Percentiles rank a stretch among this genome's conserved stretches.
Evolutionary conservation across 1,139 yeast species (phyloP).

Genomic region (Kluyveromyces marxianus): DNA sequence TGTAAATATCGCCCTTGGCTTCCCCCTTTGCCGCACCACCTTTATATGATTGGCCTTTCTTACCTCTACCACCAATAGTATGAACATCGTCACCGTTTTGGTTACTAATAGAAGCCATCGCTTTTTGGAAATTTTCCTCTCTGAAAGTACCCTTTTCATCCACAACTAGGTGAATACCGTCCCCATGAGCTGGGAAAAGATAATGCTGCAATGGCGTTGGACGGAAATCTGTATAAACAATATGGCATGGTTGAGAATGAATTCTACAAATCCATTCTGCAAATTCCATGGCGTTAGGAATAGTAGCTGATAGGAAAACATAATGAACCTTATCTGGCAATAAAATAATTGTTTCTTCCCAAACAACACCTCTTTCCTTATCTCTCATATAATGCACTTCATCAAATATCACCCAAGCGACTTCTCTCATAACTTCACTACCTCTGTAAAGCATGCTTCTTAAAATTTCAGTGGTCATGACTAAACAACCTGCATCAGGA

Average conservation of each 20-base stretch:
- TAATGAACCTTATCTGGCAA: conserved; percentile 92
- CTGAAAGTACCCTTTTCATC: conserved; percentile 95
- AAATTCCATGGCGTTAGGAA: conserved; percentile 94
- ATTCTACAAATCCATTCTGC: conserved; percentile 97
- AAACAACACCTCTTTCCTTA: conserved; percentile 95
- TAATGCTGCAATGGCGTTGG: conserved; percentile 98
- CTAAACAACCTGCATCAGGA: conserved; percentile 92
- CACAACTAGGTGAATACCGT: conserved; percentile 93
- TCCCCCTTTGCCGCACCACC: conserved; percentile 70
- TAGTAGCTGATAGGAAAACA: conserved; percentile 87
- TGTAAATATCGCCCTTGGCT: conserved; percentile 85
- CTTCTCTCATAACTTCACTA: conserved; percentile 92
- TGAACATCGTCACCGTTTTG: conserved; percentile 78
- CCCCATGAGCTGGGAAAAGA: conserved; percentile 94
- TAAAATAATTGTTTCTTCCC: conserved; percentile 98
- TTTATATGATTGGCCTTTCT: conserved; percentile 78
- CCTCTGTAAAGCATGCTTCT: conserved; percentile 95
- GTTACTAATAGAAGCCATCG: conserved; percentile 89
- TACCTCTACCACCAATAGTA: conserved; percentile 51
- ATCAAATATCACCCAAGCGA: conserved; percentile 93
- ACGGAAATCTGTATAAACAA: conserved; percentile 96
- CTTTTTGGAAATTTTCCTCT: conserved; percentile 96
- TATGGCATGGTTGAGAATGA: conserved; percentile 95
- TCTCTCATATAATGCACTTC: conserved; percentile 98
- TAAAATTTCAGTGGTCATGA: conserved; percentile 96